These are phyloP conservation scores for Psidium friedrichsthalianum DNA, from an alignment of 345 rosid genomes.

Conservation along the genomic window DNA sequence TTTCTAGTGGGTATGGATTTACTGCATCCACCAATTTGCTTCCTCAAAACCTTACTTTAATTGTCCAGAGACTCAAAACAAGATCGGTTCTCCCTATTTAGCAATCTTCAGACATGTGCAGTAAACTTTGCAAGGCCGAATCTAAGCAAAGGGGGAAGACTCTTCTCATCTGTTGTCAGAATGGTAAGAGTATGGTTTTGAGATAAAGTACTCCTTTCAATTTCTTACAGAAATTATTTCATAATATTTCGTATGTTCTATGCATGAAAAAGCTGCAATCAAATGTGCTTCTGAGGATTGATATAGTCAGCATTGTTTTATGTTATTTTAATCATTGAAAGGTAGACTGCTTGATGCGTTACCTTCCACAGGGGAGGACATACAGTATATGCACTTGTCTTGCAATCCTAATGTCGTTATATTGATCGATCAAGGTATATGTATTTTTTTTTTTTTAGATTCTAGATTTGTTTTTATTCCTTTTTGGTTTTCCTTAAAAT, in stretches of 20 bases:
- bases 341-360: not conserved
- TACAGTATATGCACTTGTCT: conserved; percentile 73
- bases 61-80: conserved; percentile 59
- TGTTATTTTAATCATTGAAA: not conserved
- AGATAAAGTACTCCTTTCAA: not conserved
- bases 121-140: conserved; percentile 49
- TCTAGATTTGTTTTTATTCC: not conserved
- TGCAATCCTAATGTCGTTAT: conserved; percentile 66
- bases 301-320: not conserved
- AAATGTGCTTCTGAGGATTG: not conserved
- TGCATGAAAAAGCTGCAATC: not conserved
- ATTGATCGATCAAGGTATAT: conserved; percentile 56
- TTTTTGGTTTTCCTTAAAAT: not conserved
- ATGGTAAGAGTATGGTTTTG: conserved; percentile 39
- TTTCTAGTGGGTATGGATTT: not conserved
- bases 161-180: conserved; percentile 67
- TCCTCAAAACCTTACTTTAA: conserved; percentile 2
- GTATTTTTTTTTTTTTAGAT: not conserved
- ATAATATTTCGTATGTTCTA: not conserved
- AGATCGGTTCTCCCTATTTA: conserved; percentile 59
- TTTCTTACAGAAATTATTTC: not conserved
- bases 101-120: conserved; percentile 48
- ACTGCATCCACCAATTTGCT: not conserved
- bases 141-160: conserved; percentile 42
- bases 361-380: conserved; percentile 64